phyloP scores from a whole-genome alignment of 139 green algal genomes.

The Chlamydomonas urium region DNA sequence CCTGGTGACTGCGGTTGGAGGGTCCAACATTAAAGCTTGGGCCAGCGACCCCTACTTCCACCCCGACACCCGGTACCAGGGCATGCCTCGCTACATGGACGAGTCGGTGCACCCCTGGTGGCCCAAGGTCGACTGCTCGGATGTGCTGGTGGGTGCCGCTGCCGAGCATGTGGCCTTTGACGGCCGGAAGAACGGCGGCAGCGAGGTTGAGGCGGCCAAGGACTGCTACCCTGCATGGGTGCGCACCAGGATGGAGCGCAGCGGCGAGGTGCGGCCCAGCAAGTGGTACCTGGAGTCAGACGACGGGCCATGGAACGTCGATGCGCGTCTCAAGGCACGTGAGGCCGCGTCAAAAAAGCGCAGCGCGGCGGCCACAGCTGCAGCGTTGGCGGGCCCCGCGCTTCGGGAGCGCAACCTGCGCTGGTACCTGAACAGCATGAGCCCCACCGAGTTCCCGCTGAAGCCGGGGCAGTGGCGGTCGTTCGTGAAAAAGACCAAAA shows the following conservation, averaged over 20 bases:
- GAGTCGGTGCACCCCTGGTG: conserved; percentile 5
- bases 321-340: background rate
- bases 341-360: no score
- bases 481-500: conserved; percentile 16
- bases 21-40: conserved; percentile 12
- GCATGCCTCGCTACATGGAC: conserved; percentile 25
- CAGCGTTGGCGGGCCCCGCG: background rate
- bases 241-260: background rate
- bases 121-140: conserved; percentile 12
- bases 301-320: conserved; percentile 6
- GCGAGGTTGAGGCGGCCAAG: no score
- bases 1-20: no score
- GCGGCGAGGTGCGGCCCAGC: background rate
- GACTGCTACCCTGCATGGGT: background rate
- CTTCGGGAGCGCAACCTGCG: conserved; percentile 18
- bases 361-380: background rate
- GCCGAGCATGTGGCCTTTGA: no score
- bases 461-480: conserved; percentile 29
- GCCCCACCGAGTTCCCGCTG: conserved; percentile 26
- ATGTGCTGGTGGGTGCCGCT: background rate
- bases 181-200: no score
- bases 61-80: conserved; percentile 17
- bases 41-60: conserved; percentile 35
- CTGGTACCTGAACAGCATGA: conserved; percentile 22
- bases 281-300: background rate